Evolutionary conservation across 2,329 filamentous ascomycete genomes (phyloP), one percentile per base, ranked within the genome.

Genomic region (Scedosporium apiospermum): DNA sequence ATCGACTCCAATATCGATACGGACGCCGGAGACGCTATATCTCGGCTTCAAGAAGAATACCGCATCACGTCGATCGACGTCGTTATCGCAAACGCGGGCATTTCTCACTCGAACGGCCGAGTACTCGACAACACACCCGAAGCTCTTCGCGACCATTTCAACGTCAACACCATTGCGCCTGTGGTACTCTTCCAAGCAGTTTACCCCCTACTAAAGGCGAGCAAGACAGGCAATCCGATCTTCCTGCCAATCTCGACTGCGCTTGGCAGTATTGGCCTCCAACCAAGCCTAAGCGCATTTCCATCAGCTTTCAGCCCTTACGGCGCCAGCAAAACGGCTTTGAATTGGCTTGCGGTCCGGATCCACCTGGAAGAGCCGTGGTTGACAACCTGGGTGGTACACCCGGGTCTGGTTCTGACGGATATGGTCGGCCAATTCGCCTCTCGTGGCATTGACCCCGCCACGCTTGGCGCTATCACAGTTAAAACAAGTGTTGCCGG

Each of bases 1-100:
- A 68, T 80, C 64, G 79, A 82, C 57, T 71, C 72, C 0, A 66
- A 64, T 2, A 69, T 70, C 4, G 68, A 71, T 6, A 64, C 67
- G 1, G 75, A 77, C 61, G 66, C 76, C 1, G 67, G 65, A 10
- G 67, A 65, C 6, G 75, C 75, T 2, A 69, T 75, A 1, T 60
- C 70, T 27, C 65, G 70, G 10, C 68, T 79, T 1, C 65, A 68
- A 4, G 30, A 57, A 12, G 58, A 63, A 3, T 64, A 73, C 14
- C 72, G 71, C 3, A 76, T 84, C 65, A 66, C 69, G 4, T 68
- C 73, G 26, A 68, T 84, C 2, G 80, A 84, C 64, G 68, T 81
- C 5, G 74, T 84, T 2, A 77, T 85, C 60, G 78, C 80, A 55
- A 84, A 84, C 66, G 80, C 81, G 0, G 81, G 75, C 12, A 75